Conservation (phyloP, 306 rosid species). For the Trifolium fragiferum region DNA sequence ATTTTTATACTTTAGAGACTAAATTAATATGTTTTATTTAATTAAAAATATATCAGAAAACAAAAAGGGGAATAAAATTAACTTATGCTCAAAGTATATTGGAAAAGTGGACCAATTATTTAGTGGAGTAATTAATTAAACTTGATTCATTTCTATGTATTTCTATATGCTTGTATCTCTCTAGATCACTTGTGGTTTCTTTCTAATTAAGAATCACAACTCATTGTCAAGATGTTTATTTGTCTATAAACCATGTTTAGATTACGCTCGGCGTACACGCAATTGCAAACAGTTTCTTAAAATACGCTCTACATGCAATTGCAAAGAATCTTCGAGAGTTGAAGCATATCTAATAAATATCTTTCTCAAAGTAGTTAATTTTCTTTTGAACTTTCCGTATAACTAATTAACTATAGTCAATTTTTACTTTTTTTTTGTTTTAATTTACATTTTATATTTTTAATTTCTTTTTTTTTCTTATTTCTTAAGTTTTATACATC, state of each 20-base stretch:
- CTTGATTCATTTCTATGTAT: background rate
- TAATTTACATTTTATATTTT: too few relatives aligned
- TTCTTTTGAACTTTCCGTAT: too few relatives aligned
- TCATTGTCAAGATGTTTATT: background rate
- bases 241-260: background rate
- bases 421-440: too few relatives aligned
- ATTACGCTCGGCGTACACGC: too few relatives aligned
- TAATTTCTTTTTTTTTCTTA: too few relatives aligned
- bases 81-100: background rate
- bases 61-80: background rate
- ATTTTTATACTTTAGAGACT: too few relatives aligned
- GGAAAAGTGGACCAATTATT: background rate
- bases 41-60: background rate
- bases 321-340: background rate
- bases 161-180: background rate
- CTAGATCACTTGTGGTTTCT: background rate
- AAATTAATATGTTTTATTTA: too few relatives aligned
- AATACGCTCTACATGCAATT: too few relatives aligned
- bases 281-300: background rate
- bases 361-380: too few relatives aligned
- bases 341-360: background rate
- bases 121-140: background rate
- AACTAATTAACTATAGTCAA: too few relatives aligned
- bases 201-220: background rate
- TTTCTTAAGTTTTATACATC: too few relatives aligned